Conservation (phyloP, 1,284 basidiomycete species). For the Coniferiporia weirii region DNA sequence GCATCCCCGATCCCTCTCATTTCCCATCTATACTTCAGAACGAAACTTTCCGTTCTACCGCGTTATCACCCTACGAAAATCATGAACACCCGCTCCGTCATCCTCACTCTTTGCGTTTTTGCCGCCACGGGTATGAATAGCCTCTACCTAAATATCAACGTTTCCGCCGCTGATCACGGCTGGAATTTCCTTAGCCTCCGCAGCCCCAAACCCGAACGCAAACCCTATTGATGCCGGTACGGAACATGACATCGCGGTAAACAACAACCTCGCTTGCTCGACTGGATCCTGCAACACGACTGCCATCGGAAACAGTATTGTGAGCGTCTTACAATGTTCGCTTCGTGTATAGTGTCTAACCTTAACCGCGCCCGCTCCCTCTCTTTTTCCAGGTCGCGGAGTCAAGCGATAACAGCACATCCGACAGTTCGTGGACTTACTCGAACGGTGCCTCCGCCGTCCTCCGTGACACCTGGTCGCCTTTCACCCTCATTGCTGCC, state of each 20-base stretch:
- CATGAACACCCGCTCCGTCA: constrained; percentile 6
- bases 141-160: not conserved
- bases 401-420: not conserved
- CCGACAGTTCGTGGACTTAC: not conserved
- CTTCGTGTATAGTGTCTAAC: too few relatives aligned
- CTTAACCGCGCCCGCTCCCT: not conserved
- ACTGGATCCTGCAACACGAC: constrained; percentile 7
- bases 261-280: constrained; percentile 17
- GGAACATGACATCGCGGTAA: constrained; percentile 7
- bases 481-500: constrained; percentile 7
- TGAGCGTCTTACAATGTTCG: not conserved
- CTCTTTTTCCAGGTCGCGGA: not conserved
- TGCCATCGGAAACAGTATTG: not conserved
- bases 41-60: not conserved
- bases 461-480: constrained; percentile 3
- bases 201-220: constrained; percentile 9
- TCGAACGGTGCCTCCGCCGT: not conserved
- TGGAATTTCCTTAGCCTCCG: not conserved
- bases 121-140: constrained; percentile 1
- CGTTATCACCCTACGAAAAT: not conserved
- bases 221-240: constrained; percentile 13
- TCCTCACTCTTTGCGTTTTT: not conserved
- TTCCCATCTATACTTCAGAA: not conserved
- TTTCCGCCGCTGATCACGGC: not conserved
- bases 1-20: not conserved